These are phyloP conservation scores for Saccharomycopsis vini DNA, from an alignment of 805 yeast species.

Conservation along the genomic window DNA sequence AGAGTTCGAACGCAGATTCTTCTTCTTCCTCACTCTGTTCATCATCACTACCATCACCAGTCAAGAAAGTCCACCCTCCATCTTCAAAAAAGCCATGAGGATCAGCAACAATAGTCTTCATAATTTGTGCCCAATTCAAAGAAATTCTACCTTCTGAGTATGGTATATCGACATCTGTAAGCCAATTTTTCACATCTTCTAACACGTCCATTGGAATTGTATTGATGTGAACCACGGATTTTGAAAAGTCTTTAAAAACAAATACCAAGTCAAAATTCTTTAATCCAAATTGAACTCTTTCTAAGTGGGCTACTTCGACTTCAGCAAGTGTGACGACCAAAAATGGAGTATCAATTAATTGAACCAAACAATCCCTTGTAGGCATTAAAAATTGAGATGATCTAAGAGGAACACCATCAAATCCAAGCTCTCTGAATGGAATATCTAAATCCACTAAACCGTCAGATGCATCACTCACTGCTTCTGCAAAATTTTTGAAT, in stretches of 20 bases:
- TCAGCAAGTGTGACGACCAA: constrained; percentile 85
- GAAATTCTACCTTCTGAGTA: constrained; percentile 91
- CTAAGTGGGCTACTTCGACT: constrained; percentile 89
- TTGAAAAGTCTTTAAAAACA: constrained; percentile 82
- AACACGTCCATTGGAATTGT: constrained; percentile 89
- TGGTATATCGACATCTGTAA: constrained; percentile 96
- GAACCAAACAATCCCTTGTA: constrained; percentile 92
- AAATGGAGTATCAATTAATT: constrained; percentile 90
- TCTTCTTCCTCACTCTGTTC: constrained; percentile 62
- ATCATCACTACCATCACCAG: constrained; percentile 78
- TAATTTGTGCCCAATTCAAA: constrained; percentile 90
- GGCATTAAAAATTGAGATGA: constrained; percentile 94
- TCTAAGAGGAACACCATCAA: constrained; percentile 94
- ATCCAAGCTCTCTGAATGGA: constrained; percentile 93
- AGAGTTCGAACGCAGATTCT: constrained; percentile 55
- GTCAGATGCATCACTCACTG: constrained; percentile 78
- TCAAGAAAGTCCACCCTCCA: constrained; percentile 95
- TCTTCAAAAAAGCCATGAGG: constrained; percentile 90
- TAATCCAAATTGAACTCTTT: constrained; percentile 94
- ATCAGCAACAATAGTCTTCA: constrained; percentile 87
- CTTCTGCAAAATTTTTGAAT: constrained; percentile 80
- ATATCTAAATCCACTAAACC: constrained; percentile 83
- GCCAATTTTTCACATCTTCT: constrained; percentile 92
- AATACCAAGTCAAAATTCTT: constrained; percentile 96
- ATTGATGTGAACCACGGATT: constrained; percentile 85